Conservation (phyloP, 352 stramenopile genomes). For the Globisporangium nodosum region DNA sequence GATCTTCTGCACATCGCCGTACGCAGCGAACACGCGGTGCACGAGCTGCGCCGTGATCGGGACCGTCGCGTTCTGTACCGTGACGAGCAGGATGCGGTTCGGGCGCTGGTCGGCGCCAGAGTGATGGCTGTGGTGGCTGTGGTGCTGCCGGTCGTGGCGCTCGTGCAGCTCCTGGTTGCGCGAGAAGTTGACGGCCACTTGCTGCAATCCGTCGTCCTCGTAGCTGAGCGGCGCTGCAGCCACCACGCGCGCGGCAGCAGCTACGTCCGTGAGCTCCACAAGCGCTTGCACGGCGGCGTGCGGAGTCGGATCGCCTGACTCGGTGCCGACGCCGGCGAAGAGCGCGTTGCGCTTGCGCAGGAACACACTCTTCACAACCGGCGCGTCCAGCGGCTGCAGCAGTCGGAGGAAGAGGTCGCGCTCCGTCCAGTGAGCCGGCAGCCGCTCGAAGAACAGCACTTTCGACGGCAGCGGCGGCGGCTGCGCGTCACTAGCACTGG, state of each 20-base stretch:
- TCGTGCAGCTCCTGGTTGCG: constrained; percentile 62
- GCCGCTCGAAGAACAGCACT: constrained; percentile 45
- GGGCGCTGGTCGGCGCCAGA: constrained; percentile 7
- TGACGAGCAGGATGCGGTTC: constrained; percentile 62
- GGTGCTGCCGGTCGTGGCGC: constrained; percentile 8
- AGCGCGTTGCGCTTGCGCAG: constrained; percentile 51
- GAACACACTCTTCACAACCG: constrained; percentile 29
- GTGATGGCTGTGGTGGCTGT: constrained; percentile 1
- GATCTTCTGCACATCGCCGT: constrained; percentile 50
- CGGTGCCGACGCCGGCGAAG: constrained; percentile 32
- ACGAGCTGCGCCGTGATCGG: constrained; percentile 56
- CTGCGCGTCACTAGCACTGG: not conserved
- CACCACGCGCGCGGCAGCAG: constrained; percentile 24
- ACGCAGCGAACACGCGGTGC: constrained; percentile 35
- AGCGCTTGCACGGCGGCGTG: constrained; percentile 42
- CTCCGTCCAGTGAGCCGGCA: constrained; percentile 45
- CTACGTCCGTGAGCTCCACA: constrained; percentile 30
- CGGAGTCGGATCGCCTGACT: constrained; percentile 22
- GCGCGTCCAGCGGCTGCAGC: constrained; percentile 18
- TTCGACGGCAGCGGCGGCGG: constrained; percentile 22
- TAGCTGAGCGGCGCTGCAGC: not conserved
- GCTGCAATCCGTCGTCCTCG: not conserved
- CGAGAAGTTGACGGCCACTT: constrained; percentile 34
- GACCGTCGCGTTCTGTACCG: constrained; percentile 61
- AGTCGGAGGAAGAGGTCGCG: constrained; percentile 18